These are phyloP conservation scores for Xylariaceae sp. DNA, from an alignment of 2,329 filamentous ascomycete genomes.

Conservation along the genomic window DNA sequence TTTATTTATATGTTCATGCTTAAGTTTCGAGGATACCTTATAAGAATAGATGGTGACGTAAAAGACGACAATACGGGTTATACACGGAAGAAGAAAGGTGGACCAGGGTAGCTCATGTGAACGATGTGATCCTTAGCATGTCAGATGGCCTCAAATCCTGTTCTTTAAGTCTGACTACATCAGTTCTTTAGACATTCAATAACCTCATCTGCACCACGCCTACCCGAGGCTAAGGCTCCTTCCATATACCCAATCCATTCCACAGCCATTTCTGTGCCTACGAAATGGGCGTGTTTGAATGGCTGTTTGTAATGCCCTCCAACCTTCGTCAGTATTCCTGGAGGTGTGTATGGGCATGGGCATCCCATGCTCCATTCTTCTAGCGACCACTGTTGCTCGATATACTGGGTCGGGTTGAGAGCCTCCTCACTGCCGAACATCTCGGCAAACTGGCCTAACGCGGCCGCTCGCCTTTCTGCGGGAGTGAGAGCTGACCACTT, in stretches of 20 bases:
- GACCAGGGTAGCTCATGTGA: no score
- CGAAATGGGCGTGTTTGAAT: constrained; percentile 47
- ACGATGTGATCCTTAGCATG: no score
- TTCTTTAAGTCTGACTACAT: no score
- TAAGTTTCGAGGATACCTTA: no score
- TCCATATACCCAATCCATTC: constrained; percentile 61
- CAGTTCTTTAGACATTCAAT: constrained; percentile 15
- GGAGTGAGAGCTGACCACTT: constrained; percentile 29
- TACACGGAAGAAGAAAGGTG: no score
- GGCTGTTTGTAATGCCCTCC: constrained; percentile 33
- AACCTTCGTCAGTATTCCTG: constrained; percentile 37
- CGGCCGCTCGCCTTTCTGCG: constrained; percentile 18
- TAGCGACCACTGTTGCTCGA: constrained; percentile 37
- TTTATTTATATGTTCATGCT: no score
- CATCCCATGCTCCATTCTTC: constrained; percentile 41
- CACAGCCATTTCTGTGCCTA: constrained; percentile 50
- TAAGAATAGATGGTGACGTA: no score
- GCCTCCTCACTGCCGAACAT: constrained; percentile 22
- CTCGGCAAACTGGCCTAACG: constrained; percentile 29
- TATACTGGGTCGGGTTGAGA: constrained; percentile 32
- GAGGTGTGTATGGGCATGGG: constrained; percentile 36
- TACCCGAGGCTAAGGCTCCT: constrained; percentile 50
- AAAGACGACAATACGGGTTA: no score
- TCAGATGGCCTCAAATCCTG: no score
- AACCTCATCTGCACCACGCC: constrained; percentile 47